Evolutionary conservation across 345 rosid genomes (phyloP).

Genomic region (Citrus maxima): DNA sequence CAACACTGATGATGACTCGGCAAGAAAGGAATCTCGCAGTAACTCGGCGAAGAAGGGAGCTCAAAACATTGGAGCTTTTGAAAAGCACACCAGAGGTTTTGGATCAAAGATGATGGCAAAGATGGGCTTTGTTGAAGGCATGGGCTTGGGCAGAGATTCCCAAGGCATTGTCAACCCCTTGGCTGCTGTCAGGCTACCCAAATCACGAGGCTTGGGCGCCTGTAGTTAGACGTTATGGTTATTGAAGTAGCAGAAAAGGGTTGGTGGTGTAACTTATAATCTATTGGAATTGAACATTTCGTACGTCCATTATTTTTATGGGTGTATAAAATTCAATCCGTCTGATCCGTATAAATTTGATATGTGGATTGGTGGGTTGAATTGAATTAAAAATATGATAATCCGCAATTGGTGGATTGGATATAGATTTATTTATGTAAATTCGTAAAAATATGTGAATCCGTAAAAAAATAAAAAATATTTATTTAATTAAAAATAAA

Average conservation of each 20-base stretch:
- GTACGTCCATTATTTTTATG: too few species aligned
- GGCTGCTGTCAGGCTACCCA: conserved; percentile 55
- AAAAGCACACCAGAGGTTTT: conserved; percentile 83
- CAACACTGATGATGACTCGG: conserved; percentile 20
- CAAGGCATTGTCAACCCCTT: conserved; percentile 74
- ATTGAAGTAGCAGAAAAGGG: neutral
- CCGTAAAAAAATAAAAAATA: too few species aligned
- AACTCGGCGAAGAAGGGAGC: conserved; percentile 26
- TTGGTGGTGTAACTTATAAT: neutral
- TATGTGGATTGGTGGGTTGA: too few species aligned
- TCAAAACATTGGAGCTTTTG: conserved; percentile 61
- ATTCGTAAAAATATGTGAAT: too few species aligned
- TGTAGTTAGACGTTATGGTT: conserved; percentile 23
- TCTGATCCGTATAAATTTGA: accelerated
- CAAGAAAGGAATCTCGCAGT: conserved; percentile 8
- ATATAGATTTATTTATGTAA: too few species aligned
- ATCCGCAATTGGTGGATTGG: accelerated
- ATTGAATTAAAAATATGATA: too few species aligned
- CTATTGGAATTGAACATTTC: too few species aligned
- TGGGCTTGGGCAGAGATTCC: conserved; percentile 70
- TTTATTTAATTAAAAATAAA: too few species aligned
- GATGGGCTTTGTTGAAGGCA: conserved; percentile 92
- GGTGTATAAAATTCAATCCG: too few species aligned
- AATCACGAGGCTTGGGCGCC: conserved; percentile 74
- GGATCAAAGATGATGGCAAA: conserved; percentile 89